Conservation (phyloP, 139 green algal genomes). For the Closterium sp. region DNA sequence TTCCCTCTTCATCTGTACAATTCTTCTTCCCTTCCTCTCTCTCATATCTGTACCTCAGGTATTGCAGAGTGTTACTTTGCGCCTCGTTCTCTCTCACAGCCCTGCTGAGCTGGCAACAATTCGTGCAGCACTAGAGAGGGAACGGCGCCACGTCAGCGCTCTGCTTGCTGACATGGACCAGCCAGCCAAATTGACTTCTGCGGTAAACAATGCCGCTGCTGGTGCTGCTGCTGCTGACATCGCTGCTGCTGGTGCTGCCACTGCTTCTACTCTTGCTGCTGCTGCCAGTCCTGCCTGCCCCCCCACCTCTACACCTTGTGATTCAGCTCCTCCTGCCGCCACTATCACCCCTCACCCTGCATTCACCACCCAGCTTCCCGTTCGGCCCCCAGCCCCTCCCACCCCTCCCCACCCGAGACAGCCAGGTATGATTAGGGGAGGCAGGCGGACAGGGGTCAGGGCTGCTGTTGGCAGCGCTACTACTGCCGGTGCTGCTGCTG, state of each 20-base stretch:
- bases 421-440: neutral
- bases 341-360: neutral
- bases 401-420: neutral
- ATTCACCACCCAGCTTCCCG: neutral
- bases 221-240: neutral
- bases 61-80: neutral
- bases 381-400: neutral
- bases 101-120: conserved; percentile 1
- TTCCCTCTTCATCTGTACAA: no score
- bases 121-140: conserved; percentile 5
- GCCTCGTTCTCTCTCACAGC: conserved; percentile 1
- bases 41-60: neutral
- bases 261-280: neutral
- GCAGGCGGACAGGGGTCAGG: neutral
- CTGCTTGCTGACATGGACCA: conserved; percentile 4
- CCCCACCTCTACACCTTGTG: neutral
- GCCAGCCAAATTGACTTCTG: neutral
- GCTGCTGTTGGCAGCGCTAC: neutral
- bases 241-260: no score
- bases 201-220: neutral
- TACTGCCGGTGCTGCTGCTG: neutral
- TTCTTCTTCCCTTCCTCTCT: neutral
- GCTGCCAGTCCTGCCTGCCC: neutral
- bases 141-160: conserved; percentile 7
- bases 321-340: neutral